phyloP scores from a whole-genome alignment of 1,284 basidiomycete species.

The Apiotrichum domesticum region DNA sequence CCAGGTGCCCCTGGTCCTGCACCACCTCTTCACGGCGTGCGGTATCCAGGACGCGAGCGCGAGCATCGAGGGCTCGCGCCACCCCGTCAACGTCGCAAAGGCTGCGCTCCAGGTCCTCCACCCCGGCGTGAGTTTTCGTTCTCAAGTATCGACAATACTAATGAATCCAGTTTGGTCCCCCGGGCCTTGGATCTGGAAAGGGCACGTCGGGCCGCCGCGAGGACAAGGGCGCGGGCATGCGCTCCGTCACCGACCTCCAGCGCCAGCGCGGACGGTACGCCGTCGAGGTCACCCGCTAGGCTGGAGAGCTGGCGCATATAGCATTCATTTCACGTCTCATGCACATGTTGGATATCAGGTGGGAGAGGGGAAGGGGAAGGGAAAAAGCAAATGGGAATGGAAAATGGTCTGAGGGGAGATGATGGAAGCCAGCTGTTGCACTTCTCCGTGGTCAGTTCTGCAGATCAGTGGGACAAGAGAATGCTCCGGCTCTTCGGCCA shows the following conservation, averaged over 20 bases:
- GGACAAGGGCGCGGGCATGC: slow-evolving; percentile 46
- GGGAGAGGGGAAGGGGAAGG: background rate
- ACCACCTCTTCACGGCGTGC: slow-evolving; percentile 78
- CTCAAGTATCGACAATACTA: background rate
- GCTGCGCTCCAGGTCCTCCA: slow-evolving; percentile 45
- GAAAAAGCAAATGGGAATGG: no score
- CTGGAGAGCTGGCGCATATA: background rate
- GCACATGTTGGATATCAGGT: slow-evolving; percentile 3
- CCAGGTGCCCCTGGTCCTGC: slow-evolving; percentile 79
- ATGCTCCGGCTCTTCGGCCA: no score
- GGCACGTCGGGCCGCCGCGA: slow-evolving; percentile 30
- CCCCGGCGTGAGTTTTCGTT: slow-evolving; percentile 35
- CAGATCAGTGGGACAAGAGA: no score
- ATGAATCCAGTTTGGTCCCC: slow-evolving; percentile 17
- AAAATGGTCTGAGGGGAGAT: no score
- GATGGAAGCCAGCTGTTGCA: no score
- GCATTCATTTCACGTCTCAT: slow-evolving; percentile 2
- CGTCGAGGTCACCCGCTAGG: slow-evolving; percentile 35
- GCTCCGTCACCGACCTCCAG: slow-evolving; percentile 43
- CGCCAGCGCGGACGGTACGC: slow-evolving; percentile 45
- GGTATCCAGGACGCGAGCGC: slow-evolving; percentile 92
- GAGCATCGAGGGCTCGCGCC: slow-evolving; percentile 88
- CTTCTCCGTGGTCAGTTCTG: no score
- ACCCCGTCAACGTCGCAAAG: slow-evolving; percentile 60
- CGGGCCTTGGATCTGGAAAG: slow-evolving; percentile 38